These are phyloP conservation scores for Climacium dendroides DNA, from an alignment of 225 moss, liverwort and hornwort species.

Conservation along the genomic window DNA sequence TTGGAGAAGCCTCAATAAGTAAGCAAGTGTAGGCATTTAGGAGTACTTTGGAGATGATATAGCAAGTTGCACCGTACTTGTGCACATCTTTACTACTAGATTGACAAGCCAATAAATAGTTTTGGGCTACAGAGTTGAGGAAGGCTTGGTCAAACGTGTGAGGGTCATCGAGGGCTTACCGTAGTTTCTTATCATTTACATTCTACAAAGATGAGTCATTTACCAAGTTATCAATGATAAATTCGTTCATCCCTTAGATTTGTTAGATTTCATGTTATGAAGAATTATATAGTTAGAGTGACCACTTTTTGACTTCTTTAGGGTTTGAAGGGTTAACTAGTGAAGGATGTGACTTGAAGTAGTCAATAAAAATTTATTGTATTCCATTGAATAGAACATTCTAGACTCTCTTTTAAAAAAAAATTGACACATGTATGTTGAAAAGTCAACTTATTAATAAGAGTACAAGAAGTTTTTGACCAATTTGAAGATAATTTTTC, in stretches of 20 bases:
- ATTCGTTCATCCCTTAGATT: neutral
- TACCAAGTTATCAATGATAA: neutral
- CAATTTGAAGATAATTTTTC: too few relatives aligned
- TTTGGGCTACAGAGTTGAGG: neutral
- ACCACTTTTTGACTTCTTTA: neutral
- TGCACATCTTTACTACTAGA: fast-evolving
- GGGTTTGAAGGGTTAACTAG: too few relatives aligned
- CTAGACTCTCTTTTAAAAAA: fast-evolving
- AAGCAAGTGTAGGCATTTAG: too few relatives aligned
- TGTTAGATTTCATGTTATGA: fast-evolving
- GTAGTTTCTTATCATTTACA: neutral
- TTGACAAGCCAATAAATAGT: neutral
- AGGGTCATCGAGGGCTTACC: neutral
- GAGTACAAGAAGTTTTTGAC: too few relatives aligned
- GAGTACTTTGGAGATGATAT: neutral
- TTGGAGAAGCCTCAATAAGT: too few relatives aligned
- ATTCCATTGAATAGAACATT: neutral
- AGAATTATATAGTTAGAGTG: neutral
- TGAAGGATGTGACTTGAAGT: neutral
- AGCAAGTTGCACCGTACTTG: neutral
- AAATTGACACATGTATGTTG: neutral
- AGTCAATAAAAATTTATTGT: neutral
- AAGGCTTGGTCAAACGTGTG: neutral
- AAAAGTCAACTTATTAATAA: neutral
- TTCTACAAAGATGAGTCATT: neutral